Percentiles rank a stretch among this genome's conserved stretches.
These are phyloP conservation scores for Pulveroboletus frians DNA, from an alignment of 768 basidiomycete genomes.

Conservation along the genomic window DNA sequence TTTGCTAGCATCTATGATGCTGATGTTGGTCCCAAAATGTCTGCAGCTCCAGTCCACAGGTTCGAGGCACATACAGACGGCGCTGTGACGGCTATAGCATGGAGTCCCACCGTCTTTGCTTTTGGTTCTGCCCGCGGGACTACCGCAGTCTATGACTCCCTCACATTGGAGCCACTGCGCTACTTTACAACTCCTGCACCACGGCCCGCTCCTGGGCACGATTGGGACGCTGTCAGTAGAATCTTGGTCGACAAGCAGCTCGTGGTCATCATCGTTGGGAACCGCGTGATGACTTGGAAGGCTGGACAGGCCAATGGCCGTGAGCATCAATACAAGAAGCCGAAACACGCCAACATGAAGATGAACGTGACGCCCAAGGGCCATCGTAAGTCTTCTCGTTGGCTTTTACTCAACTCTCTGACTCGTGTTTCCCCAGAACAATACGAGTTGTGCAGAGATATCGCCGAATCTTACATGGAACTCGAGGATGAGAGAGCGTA, in stretches of 20 bases:
- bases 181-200: slow-evolving; percentile 47
- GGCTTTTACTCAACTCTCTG: background rate
- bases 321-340: slow-evolving; percentile 31
- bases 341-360: slow-evolving; percentile 24
- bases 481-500: slow-evolving; percentile 47
- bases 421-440: slow-evolving; percentile 40
- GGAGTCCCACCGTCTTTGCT: slow-evolving; percentile 54
- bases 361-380: slow-evolving; percentile 37
- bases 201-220: slow-evolving; percentile 30
- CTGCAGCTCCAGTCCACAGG: slow-evolving; percentile 36
- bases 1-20: slow-evolving; percentile 60
- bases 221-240: slow-evolving; percentile 45
- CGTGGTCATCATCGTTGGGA: slow-evolving; percentile 56
- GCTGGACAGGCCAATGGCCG: slow-evolving; percentile 41
- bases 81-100: slow-evolving; percentile 56
- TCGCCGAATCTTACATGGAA: slow-evolving; percentile 52
- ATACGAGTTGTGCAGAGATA: slow-evolving; percentile 56
- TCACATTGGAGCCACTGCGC: slow-evolving; percentile 55
- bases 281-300: slow-evolving; percentile 63
- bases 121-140: slow-evolving; percentile 63
- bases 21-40: slow-evolving; percentile 18
- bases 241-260: slow-evolving; percentile 53
- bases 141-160: slow-evolving; percentile 58
- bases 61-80: slow-evolving; percentile 65
- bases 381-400: slow-evolving; percentile 35